phyloP scores from a whole-genome alignment of 2,329 filamentous ascomycete genomes.

The Fusarium sp. region DNA sequence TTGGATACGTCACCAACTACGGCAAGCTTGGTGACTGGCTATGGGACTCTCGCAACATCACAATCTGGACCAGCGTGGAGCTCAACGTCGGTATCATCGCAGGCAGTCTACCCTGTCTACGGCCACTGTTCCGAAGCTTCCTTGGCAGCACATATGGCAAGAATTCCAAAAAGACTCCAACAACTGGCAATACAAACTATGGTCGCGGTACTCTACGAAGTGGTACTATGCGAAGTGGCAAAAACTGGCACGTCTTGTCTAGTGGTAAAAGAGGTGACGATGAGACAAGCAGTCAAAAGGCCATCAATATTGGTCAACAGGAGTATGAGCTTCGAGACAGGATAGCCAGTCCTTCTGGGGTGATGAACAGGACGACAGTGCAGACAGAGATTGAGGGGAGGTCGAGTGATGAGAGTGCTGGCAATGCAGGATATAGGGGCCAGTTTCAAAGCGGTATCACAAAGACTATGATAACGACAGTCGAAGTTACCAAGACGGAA shows the following conservation, averaged over 20 bases:
- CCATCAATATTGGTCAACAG: slow-evolving; percentile 35
- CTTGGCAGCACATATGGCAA: slow-evolving; percentile 44
- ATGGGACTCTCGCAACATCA: slow-evolving; percentile 56
- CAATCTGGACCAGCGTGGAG: slow-evolving; percentile 55
- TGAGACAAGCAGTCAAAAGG: slow-evolving; percentile 43
- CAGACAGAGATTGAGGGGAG: slow-evolving; percentile 35
- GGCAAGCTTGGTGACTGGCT: slow-evolving; percentile 52
- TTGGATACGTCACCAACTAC: slow-evolving; percentile 49
- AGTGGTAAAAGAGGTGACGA: slow-evolving; percentile 30
- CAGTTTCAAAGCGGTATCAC: slow-evolving; percentile 33
- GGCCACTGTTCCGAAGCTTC: slow-evolving; percentile 47
- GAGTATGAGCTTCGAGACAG: slow-evolving; percentile 42
- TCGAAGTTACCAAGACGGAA: slow-evolving; percentile 26
- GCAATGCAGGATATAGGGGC: slow-evolving; percentile 2
- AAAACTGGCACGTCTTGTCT: slow-evolving; percentile 37
- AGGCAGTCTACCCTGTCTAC: slow-evolving; percentile 47
- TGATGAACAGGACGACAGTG: slow-evolving; percentile 28
- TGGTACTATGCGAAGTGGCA: slow-evolving; percentile 32
- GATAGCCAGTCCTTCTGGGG: slow-evolving; percentile 8
- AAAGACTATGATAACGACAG: slow-evolving; percentile 43
- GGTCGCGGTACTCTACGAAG: slow-evolving; percentile 36
- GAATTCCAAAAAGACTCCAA: slow-evolving; percentile 40
- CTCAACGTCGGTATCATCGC: slow-evolving; percentile 50
- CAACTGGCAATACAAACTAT: slow-evolving; percentile 36
- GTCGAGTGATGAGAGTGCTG: slow-evolving; percentile 38